These are phyloP conservation scores for Actinomucor elegans DNA, from an alignment of 371 early-diverging fungal genomes.

Conservation along the genomic window DNA sequence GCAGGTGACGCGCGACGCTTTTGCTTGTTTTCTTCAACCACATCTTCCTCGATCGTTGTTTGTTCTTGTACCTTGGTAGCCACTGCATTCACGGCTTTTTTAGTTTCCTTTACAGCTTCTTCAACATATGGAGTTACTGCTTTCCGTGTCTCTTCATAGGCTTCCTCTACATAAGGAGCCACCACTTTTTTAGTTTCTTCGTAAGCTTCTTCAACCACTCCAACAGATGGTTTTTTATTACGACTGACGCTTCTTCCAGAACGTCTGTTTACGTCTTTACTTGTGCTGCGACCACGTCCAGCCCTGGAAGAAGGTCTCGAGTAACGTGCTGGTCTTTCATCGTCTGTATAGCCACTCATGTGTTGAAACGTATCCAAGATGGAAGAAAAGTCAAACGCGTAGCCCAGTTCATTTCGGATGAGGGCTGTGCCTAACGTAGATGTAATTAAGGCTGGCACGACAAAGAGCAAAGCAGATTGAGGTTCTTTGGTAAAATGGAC, in stretches of 20 bases:
- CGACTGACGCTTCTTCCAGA: slow-evolving; percentile 8
- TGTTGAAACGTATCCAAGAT: slow-evolving; percentile 34
- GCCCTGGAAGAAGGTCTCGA: background rate
- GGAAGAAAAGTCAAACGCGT: slow-evolving; percentile 65
- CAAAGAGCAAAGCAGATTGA: slow-evolving; percentile 89
- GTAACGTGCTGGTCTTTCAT: slow-evolving; percentile 14
- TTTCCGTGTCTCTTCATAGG: slow-evolving; percentile 1
- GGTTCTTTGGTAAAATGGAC: slow-evolving; percentile 92
- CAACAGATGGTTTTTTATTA: background rate
- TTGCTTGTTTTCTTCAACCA: slow-evolving; percentile 4
- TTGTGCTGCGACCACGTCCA: background rate
- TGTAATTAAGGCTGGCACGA: slow-evolving; percentile 87
- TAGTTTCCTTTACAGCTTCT: slow-evolving; percentile 5
- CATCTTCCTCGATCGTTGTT: slow-evolving; percentile 10
- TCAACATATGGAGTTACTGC: slow-evolving; percentile 3
- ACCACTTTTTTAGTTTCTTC: background rate
- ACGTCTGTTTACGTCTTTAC: background rate
- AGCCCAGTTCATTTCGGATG: slow-evolving; percentile 69
- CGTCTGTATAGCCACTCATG: slow-evolving; percentile 7
- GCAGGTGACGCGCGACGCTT: background rate
- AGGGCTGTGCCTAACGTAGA: slow-evolving; percentile 69
- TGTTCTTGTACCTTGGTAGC: slow-evolving; percentile 4
- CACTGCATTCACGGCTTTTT: slow-evolving; percentile 3
- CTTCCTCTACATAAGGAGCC: slow-evolving; percentile 1
- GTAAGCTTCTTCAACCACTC: slow-evolving; percentile 1